Evolutionary conservation across 441 rosid species (phyloP).

Genomic region (Adansonia madagascariensis): DNA sequence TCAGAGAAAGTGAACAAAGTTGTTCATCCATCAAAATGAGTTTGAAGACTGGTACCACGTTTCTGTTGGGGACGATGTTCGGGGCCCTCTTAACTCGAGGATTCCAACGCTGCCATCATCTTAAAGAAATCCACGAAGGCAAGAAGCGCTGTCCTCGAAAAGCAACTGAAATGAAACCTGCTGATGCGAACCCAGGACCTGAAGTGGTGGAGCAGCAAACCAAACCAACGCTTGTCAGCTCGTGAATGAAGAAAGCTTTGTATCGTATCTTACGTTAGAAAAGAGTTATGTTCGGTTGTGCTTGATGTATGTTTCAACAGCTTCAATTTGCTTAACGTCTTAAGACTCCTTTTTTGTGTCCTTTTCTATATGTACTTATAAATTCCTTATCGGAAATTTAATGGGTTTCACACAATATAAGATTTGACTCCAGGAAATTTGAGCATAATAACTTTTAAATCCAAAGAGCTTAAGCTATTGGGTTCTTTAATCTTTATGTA

Average conservation of each 20-base stretch:
- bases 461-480: not conserved
- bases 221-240: not conserved
- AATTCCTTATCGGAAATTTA: not conserved
- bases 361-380: not conserved
- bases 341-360: not conserved
- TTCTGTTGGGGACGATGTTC: slow-evolving; percentile 35
- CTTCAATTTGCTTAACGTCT: not conserved
- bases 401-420: too few relatives aligned
- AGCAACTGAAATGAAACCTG: not conserved
- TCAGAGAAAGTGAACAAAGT: not conserved
- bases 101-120: not conserved
- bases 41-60: slow-evolving; percentile 23
- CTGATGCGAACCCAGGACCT: not conserved
- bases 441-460: too few relatives aligned
- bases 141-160: slow-evolving; percentile 30
- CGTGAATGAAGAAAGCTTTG: not conserved
- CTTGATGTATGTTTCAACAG: not conserved
- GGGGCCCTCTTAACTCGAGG: slow-evolving; percentile 29
- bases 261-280: not conserved
- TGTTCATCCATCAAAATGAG: not conserved
- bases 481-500: not conserved
- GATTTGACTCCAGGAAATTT: too few relatives aligned
- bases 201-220: not conserved
- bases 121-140: not conserved
- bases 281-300: not conserved